Base-by-base conservation (phyloP, 2,329 filamentous ascomycete species). In the Beauveria pseudobassiana region DNA sequence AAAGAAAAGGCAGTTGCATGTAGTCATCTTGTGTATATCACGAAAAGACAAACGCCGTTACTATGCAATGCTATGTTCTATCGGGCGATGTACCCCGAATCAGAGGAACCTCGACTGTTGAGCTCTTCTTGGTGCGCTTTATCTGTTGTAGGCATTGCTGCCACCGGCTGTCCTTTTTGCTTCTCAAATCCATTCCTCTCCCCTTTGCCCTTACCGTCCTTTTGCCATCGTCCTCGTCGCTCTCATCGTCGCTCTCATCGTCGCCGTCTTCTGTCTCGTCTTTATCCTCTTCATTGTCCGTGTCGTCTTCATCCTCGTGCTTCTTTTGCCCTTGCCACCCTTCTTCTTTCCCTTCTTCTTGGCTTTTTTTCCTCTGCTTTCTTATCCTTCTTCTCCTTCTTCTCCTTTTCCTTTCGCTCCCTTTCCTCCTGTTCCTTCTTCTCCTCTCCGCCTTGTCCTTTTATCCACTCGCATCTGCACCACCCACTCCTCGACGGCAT, bases 401-500 rank as follows among this genome's bases (percentile, higher is more conserved):
- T 65, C 49, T 75, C 67, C 55, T 71, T 68, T 65, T 72, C 69
- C 63, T 74, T 72, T 58, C 75, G 71, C 65, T 75, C 72, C 43
- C 69, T 67, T 65, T 76, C 73, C 59, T 74, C 70, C 64, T 72
- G 70, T 65, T 78, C 75, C 68, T 79, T 75, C 2, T 73, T 72
- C 42, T 77, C 76, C 75, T 73, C 20, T 76, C 67, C 65, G 77
- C 75, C 67, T 77, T 77, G 56, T 78, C 73, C 66, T 76, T 76
- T 78, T 81, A 66, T 80, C 80, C 67, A 76, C 77, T 43, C 80
- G 73, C 40, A 77, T 79, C 62, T 78, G 76, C 28, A 73, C 69
- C 0, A 85, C 74, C 78, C 84, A 87, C 10, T 74, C 73, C 14
- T 77, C 78, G 0, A 77, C 73, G 3, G 72, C 74, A 8, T 73